phyloP scores from a whole-genome alignment of 2,329 filamentous ascomycete genomes.

The Chlorencoelia australis region DNA sequence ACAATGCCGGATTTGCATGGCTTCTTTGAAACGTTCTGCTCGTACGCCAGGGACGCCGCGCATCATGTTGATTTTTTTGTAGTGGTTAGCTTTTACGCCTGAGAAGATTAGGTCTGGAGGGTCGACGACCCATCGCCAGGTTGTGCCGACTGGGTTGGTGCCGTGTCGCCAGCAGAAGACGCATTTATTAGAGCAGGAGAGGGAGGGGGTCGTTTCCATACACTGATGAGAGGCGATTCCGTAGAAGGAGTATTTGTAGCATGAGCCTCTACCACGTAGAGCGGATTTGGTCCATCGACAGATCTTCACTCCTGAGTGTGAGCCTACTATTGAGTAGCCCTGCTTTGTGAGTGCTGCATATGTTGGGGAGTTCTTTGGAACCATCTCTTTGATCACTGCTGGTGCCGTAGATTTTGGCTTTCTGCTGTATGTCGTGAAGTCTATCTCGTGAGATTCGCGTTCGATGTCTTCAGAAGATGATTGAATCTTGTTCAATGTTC shows the following conservation, averaged over 20 bases:
- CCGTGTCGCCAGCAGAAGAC: slow-evolving; percentile 99
- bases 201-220: slow-evolving; percentile 94
- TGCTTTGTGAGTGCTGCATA: slow-evolving; percentile 87
- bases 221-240: slow-evolving; percentile 93
- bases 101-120: slow-evolving; percentile 81
- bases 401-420: slow-evolving; percentile 33
- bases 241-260: slow-evolving; percentile 97
- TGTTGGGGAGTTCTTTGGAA: slow-evolving; percentile 80
- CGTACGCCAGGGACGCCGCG: slow-evolving; percentile 86
- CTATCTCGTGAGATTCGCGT: slow-evolving; percentile 56
- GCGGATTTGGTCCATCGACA: slow-evolving; percentile 98
- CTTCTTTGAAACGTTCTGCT: slow-evolving; percentile 84
- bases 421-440: slow-evolving; percentile 69
- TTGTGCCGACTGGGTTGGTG: slow-evolving; percentile 92
- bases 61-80: slow-evolving; percentile 97
- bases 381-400: slow-evolving; percentile 72
- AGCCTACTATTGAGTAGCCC: slow-evolving; percentile 90
- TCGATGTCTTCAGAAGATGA: slow-evolving; percentile 22
- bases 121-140: slow-evolving; percentile 94
- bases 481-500: slow-evolving; percentile 43
- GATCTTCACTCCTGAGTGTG: slow-evolving; percentile 93
- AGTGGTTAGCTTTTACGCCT: slow-evolving; percentile 84
- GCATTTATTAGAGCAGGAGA: slow-evolving; percentile 96
- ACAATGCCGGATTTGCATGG: slow-evolving; percentile 87
- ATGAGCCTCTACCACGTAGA: slow-evolving; percentile 82